Conservation (phyloP, 768 basidiomycete species). For the Krasilnikovozyma curviuscula region DNA sequence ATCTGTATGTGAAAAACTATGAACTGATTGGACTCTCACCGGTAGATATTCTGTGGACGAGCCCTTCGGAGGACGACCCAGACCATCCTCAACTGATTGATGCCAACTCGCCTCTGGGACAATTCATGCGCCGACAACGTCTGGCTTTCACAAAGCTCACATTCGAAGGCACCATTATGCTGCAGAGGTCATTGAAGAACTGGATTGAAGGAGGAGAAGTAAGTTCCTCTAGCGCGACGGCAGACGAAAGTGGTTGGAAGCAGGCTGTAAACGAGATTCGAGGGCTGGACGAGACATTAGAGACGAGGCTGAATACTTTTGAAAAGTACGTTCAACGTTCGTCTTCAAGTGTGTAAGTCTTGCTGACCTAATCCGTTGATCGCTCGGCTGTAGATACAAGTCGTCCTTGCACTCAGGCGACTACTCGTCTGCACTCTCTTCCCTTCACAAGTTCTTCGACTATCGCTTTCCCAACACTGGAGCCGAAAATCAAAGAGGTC, state of each 20-base stretch:
- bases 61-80: too few species aligned
- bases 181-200: slow-evolving; percentile 44
- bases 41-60: too few species aligned
- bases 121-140: slow-evolving; percentile 57
- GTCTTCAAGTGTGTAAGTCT: background rate
- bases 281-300: slow-evolving; percentile 49
- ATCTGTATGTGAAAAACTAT: too few species aligned
- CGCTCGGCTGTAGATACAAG: slow-evolving; percentile 38
- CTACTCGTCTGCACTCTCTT: slow-evolving; percentile 48
- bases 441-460: slow-evolving; percentile 59
- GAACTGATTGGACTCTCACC: too few species aligned
- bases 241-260: too few species aligned
- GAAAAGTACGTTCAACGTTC: slow-evolving; percentile 37
- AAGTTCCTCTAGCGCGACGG: too few species aligned
- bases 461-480: slow-evolving; percentile 64
- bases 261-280: slow-evolving; percentile 36
- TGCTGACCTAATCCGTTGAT: slow-evolving; percentile 1
- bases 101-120: slow-evolving; percentile 63
- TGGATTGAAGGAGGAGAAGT: slow-evolving; percentile 49
- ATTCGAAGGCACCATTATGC: slow-evolving; percentile 45
- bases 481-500: slow-evolving; percentile 49
- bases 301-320: slow-evolving; percentile 43
- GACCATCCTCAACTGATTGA: too few species aligned
- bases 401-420: slow-evolving; percentile 44
- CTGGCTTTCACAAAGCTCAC: slow-evolving; percentile 59